Evolutionary conservation across 1,284 basidiomycete species (phyloP).

Genomic region (Pyrrhoderma noxium): DNA sequence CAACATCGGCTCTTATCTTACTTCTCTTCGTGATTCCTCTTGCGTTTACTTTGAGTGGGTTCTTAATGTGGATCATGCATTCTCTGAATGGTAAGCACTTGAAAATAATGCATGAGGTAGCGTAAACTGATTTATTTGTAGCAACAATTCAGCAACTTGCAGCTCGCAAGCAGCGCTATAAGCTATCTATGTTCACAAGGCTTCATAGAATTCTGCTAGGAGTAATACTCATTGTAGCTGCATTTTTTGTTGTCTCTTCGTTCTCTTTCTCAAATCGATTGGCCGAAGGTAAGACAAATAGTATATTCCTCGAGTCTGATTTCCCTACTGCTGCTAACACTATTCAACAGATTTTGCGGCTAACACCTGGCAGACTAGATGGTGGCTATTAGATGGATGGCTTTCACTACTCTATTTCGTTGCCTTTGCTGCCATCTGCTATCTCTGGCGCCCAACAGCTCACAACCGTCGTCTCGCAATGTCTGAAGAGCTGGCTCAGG

Average conservation of each 20-base stretch:
- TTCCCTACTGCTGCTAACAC: neutral
- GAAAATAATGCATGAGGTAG: constrained; percentile 5
- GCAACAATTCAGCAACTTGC: constrained; percentile 82
- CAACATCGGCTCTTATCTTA: constrained; percentile 71
- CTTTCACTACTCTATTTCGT: constrained; percentile 78
- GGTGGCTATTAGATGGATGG: constrained; percentile 96
- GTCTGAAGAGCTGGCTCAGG: constrained; percentile 80
- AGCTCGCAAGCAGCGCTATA: constrained; percentile 80
- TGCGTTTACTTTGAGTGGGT: constrained; percentile 88
- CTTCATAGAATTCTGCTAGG: constrained; percentile 85
- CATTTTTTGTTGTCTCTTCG: constrained; percentile 91
- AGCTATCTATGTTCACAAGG: constrained; percentile 79
- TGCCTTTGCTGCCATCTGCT: constrained; percentile 79
- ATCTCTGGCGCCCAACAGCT: constrained; percentile 89
- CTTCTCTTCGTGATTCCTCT: constrained; percentile 88
- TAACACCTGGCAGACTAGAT: constrained; percentile 88
- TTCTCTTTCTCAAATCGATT: constrained; percentile 86
- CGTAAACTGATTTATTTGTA: constrained; percentile 25
- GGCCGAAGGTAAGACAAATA: constrained; percentile 76
- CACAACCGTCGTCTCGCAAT: constrained; percentile 88
- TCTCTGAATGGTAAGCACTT: constrained; percentile 64
- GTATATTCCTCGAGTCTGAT: neutral
- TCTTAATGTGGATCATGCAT: constrained; percentile 94
- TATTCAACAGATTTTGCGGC: constrained; percentile 73
- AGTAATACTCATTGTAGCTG: constrained; percentile 75